These are phyloP conservation scores for Mycena amicta DNA, from an alignment of 768 basidiomycete species.

Conservation along the genomic window DNA sequence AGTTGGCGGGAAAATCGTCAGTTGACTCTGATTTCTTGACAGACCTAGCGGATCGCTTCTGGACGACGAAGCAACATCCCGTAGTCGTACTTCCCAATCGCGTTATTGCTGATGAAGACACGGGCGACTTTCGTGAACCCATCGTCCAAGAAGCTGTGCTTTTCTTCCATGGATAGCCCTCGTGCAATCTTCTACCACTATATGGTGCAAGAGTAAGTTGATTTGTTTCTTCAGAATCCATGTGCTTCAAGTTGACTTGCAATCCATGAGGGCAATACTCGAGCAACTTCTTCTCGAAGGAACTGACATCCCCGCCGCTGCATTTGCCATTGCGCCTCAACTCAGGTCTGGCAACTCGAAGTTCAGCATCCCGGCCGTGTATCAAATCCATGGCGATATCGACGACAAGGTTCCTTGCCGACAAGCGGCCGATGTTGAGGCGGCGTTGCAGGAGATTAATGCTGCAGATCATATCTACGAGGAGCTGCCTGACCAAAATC, in stretches of 20 bases:
- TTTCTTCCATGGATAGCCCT: slow-evolving; percentile 26
- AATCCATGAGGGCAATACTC: slow-evolving; percentile 30
- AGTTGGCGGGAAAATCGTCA: not conserved
- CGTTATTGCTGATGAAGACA: slow-evolving; percentile 31
- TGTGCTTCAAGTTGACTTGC: not conserved
- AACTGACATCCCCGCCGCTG: slow-evolving; percentile 31
- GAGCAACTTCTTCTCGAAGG: slow-evolving; percentile 33
- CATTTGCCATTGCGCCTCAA: slow-evolving; percentile 33
- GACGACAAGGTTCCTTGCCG: slow-evolving; percentile 37
- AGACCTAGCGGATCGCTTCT: slow-evolving; percentile 39
- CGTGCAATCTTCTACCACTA: slow-evolving; percentile 39
- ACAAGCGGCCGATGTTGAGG: slow-evolving; percentile 38
- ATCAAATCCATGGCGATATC: slow-evolving; percentile 38
- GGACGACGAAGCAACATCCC: slow-evolving; percentile 37
- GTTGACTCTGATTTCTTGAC: not conserved
- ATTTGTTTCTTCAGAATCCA: not conserved
- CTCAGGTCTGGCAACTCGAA: slow-evolving; percentile 28
- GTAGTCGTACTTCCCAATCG: slow-evolving; percentile 36
- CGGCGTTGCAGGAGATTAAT: slow-evolving; percentile 28
- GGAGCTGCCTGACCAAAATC: slow-evolving; percentile 36
- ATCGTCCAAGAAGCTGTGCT: slow-evolving; percentile 25
- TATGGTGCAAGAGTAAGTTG: slow-evolving; percentile 43
- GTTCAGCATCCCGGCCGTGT: slow-evolving; percentile 33
- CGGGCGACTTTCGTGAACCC: slow-evolving; percentile 36
- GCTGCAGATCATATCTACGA: slow-evolving; percentile 30